Evolutionary conservation across 2,329 filamentous ascomycete genomes (phyloP), one percentile per base, ranked within the genome.

Genomic region (Colletotrichum salicis): DNA sequence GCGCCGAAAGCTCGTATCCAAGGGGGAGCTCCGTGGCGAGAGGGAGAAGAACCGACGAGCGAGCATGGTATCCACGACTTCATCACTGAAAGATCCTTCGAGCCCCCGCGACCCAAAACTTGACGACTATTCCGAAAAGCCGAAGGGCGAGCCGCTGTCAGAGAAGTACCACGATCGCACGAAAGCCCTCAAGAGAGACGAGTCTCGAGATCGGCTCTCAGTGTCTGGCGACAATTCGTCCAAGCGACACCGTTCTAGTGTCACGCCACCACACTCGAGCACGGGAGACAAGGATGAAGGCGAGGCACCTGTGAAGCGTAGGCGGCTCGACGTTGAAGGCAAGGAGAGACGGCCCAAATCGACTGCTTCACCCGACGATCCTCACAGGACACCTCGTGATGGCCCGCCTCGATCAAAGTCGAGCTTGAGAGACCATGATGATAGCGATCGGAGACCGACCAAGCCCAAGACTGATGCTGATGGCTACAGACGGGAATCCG

Each of bases 1-100:
- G 2, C 83, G 90, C 29, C 84, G 89, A 51, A 92, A 91, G 76
- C 84, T 92, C 12, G 85, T 92, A 24, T 92, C 90, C 1, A 90
- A 90, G 45, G 87, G 86, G 63, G 90, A 92, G 68, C 79, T 91
- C 51, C 88, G 89, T 72, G 88, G 87, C 11, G 88, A 90, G 76
- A 84, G 87, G 22, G 87, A 89, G 65, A 88, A 87, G 78, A 87
- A 90, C 74, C 84, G 89, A 22, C 87, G 90, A 7, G 83, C 87
- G 56, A 91, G 89, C 77, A 82, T 90, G 80, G 86, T 82, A 0
- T 91, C 89, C 1, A 90, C 83, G 56, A 81, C 86, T 35, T 89
- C 89, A 4, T 84, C 84, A 3, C 73, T 86, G 31, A 87, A 88
- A 74, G 88, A 90, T 51, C 83, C 86, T 1, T 81, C 86, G 5